Conservation (phyloP, 179 eudicot genomes). For the Actinidia chinensis region DNA sequence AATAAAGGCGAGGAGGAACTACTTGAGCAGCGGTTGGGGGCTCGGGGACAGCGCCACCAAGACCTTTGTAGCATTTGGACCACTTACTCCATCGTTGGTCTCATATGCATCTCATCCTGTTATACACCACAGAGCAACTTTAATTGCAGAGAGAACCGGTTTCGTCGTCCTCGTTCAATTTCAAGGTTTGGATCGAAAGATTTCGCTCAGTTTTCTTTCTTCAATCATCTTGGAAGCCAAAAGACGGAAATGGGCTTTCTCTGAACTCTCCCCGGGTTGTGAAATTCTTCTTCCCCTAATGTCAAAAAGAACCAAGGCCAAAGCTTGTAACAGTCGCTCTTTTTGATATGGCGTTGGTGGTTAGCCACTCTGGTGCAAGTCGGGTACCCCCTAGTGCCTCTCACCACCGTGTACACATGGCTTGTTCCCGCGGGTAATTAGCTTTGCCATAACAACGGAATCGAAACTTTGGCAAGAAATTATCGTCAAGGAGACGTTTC, state of each 20-base stretch:
- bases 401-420: constrained; percentile 54
- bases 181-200: constrained; percentile 45
- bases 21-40: constrained; percentile 47
- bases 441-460: constrained; percentile 66
- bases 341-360: constrained; percentile 61
- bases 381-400: constrained; percentile 68
- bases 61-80: constrained; percentile 74
- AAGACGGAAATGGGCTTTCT: constrained; percentile 63
- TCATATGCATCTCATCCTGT: constrained; percentile 54
- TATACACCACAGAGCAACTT: constrained; percentile 70
- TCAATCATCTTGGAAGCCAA: constrained; percentile 63
- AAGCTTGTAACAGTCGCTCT: constrained; percentile 66
- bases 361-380: constrained; percentile 74
- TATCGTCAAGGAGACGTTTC: constrained; percentile 62
- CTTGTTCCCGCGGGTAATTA: constrained; percentile 67
- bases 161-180: constrained; percentile 37
- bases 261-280: constrained; percentile 39
- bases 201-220: constrained; percentile 44
- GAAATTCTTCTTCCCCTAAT: constrained; percentile 64
- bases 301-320: constrained; percentile 65
- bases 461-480: constrained; percentile 68
- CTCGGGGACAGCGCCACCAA: constrained; percentile 39
- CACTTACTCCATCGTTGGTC: constrained; percentile 60
- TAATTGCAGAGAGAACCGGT: constrained; percentile 39
- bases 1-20: constrained; percentile 42